phyloP scores from a whole-genome alignment of 2,329 filamentous ascomycete species.

The Aspergillus pseudonomiae region DNA sequence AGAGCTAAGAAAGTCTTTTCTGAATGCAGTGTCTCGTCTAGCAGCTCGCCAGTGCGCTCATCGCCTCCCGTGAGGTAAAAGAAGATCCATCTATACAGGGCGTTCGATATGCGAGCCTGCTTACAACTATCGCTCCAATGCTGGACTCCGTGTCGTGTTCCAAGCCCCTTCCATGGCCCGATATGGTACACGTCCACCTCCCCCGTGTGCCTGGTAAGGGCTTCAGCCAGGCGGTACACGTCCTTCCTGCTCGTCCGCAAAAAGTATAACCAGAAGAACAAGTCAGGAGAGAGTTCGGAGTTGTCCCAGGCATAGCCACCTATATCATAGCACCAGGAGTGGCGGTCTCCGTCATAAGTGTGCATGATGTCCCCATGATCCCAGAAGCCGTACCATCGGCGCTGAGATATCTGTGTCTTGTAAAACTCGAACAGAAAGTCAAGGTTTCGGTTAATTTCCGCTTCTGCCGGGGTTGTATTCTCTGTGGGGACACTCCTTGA shows the following conservation, averaged over 20 bases:
- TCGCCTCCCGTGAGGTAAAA: constrained; percentile 61
- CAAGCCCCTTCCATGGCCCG: constrained; percentile 61
- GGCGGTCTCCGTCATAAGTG: constrained; percentile 61
- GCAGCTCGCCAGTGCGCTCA: constrained; percentile 59
- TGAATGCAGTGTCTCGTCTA: constrained; percentile 55
- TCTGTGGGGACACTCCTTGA: constrained; percentile 30
- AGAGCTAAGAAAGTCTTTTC: constrained; percentile 46
- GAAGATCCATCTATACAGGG: constrained; percentile 60
- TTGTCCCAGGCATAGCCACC: constrained; percentile 69
- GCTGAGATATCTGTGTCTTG: constrained; percentile 57
- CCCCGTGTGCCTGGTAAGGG: constrained; percentile 60
- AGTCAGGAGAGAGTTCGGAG: constrained; percentile 63
- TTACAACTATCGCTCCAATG: constrained; percentile 66
- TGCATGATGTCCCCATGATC: constrained; percentile 67
- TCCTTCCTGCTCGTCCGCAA: constrained; percentile 61
- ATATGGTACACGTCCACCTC: constrained; percentile 67
- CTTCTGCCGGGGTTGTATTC: background rate
- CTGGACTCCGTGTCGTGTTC: constrained; percentile 65
- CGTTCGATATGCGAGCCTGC: constrained; percentile 64
- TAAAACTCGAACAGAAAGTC: constrained; percentile 62
- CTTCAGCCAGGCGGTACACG: constrained; percentile 62
- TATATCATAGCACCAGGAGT: constrained; percentile 66
- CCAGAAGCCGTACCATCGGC: constrained; percentile 66
- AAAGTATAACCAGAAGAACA: constrained; percentile 67
- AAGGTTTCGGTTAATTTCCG: constrained; percentile 55